Conservation (phyloP, 2,329 filamentous ascomycete species). For the Diaporthe citrichinensis region DNA sequence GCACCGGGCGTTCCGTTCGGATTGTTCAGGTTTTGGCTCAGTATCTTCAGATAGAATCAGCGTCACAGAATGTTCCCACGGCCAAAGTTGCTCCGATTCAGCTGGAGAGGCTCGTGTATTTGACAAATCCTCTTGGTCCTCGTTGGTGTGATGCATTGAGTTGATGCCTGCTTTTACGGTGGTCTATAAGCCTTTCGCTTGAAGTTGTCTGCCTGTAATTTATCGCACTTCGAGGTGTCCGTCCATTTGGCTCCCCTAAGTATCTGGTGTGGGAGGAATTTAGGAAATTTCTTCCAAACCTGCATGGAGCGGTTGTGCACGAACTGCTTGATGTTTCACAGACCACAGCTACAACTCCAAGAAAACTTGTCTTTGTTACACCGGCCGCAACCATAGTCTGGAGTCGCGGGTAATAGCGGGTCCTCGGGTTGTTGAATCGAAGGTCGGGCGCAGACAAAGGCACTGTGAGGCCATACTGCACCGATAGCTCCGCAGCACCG, state of each 20-base stretch:
- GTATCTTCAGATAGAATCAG: too few species aligned
- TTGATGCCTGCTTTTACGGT: not conserved
- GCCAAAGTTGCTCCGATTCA: too few species aligned
- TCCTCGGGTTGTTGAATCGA: not conserved
- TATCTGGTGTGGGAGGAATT: fast-evolving
- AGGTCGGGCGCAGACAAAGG: not conserved
- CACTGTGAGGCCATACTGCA: too few species aligned
- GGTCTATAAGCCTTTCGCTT: not conserved
- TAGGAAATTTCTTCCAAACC: not conserved
- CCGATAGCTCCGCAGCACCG: not conserved
- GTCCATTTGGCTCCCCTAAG: too few species aligned
- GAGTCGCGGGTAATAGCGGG: not conserved
- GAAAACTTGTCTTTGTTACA: not conserved
- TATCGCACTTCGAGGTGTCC: not conserved
- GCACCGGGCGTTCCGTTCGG: too few species aligned
- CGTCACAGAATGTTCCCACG: too few species aligned
- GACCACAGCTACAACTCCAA: not conserved
- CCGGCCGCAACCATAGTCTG: not conserved
- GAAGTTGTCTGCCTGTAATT: not conserved
- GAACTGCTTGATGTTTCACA: not conserved
- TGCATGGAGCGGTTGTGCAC: not conserved
- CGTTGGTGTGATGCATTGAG: not conserved
- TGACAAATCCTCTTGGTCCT: too few species aligned
- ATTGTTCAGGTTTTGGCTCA: too few species aligned
- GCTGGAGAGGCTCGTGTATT: too few species aligned